Base-by-base conservation (phyloP, 2,329 filamentous ascomycete genomes). In the Microdochium paspali region DNA sequence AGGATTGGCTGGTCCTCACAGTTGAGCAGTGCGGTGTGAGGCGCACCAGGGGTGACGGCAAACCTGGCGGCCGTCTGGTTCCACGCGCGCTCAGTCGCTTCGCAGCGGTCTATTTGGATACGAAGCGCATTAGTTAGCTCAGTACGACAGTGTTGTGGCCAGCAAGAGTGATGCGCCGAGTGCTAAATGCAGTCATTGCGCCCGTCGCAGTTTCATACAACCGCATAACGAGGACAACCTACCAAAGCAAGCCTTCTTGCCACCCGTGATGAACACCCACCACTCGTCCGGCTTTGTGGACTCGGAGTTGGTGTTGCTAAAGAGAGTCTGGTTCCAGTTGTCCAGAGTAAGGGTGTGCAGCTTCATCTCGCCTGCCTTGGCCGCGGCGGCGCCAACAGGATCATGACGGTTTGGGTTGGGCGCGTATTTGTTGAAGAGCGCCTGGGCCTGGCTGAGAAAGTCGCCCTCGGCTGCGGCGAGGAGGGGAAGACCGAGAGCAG, bases 211-310 rank as follows among this genome's bases (percentile, higher is more conserved):
- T 28, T 7, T 28, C 26, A 28, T n/a, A n/a, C n/a, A n/a, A n/a
- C n/a, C n/a, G n/a, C n/a, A n/a, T n/a, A n/a, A n/a, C n/a, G n/a
- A n/a, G n/a, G n/a, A 15, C 4, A 35, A 35, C 73, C 49, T 68
- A 80, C 78, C 76, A 61, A 76, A 84, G 70, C 87, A 91, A 26
- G 86, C 89, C 70, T 82, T 84, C 73, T 90, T 90, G 56, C 84
- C 74, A 48, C 87, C 87, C 10, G 82, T 86, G 55, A 88, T 68
- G 55, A 86, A 74, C 51, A 91, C 70, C 73, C 85, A 82, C 84
- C 84, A 90, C 66, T 89, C 83, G 66, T 85, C 83, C 4, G 85
- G 83, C 7, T 68, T 74, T 10, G 77, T 76, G 51, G 77, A 74
- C 24, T 66, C 77, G 9, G 78, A 66, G 51, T 79, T 70, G 49